These are phyloP conservation scores for Podaxis sp. DNA, from an alignment of 768 basidiomycete genomes.

Conservation along the genomic window DNA sequence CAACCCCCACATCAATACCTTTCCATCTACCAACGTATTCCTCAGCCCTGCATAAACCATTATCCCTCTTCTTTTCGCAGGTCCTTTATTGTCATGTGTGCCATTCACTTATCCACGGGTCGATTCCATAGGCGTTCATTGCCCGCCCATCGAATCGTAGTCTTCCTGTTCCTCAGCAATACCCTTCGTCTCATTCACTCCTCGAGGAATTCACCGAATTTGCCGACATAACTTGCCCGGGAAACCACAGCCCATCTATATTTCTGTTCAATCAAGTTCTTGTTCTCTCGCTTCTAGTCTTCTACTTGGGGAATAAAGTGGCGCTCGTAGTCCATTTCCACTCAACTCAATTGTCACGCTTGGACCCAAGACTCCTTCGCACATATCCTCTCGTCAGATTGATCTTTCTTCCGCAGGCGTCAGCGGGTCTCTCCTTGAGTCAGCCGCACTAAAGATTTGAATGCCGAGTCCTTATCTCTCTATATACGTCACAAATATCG, in stretches of 20 bases:
- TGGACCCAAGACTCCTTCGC: background rate
- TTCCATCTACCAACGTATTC: background rate
- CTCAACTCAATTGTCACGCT: background rate
- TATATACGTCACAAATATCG: background rate
- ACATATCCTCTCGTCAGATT: conserved; percentile 51
- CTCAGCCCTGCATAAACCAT: background rate
- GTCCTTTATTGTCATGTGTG: conserved; percentile 1
- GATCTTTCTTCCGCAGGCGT: conserved; percentile 74
- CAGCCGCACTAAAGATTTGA: background rate
- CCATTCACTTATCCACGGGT: background rate
- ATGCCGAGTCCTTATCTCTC: background rate
- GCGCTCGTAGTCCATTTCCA: background rate
- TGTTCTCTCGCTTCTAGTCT: background rate
- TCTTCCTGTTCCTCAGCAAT: background rate
- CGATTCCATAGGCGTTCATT: background rate
- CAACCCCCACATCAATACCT: background rate
- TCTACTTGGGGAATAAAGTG: background rate
- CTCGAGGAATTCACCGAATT: background rate
- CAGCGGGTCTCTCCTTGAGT: background rate
- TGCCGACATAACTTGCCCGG: no score
- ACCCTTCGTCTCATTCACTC: background rate
- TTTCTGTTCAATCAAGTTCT: background rate
- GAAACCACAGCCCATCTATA: no score
- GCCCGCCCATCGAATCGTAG: background rate
- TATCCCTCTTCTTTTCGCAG: conserved; percentile 11